These are phyloP conservation scores for Myrmaecium sp. DNA, from an alignment of 2,329 filamentous ascomycete genomes.

Conservation along the genomic window DNA sequence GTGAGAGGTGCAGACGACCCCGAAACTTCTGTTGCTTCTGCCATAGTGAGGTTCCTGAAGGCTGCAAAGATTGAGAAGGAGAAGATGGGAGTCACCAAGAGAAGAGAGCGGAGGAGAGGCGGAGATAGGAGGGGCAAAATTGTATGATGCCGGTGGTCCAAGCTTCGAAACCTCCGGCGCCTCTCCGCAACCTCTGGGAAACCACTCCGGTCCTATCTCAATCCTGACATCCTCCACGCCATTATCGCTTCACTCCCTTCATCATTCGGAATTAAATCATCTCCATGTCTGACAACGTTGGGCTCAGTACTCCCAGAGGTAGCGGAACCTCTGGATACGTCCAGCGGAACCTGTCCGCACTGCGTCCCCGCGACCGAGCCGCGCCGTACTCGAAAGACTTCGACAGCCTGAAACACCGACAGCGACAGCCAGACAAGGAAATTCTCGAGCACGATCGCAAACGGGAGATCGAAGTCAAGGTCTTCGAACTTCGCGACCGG, in stretches of 20 bases:
- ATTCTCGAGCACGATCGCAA: slow-evolving; percentile 91
- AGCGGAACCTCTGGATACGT: slow-evolving; percentile 96
- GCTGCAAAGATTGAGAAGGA: too few relatives aligned
- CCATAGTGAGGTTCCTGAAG: too few relatives aligned
- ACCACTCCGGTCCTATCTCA: neutral
- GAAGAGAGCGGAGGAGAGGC: too few relatives aligned
- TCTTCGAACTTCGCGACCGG: slow-evolving; percentile 75
- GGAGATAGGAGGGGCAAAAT: too few relatives aligned
- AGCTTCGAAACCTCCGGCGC: neutral
- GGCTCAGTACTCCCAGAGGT: slow-evolving; percentile 81
- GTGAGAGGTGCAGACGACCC: too few relatives aligned
- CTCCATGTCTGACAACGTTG: slow-evolving; percentile 89
- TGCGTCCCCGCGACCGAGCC: slow-evolving; percentile 64
- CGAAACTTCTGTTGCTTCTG: too few relatives aligned
- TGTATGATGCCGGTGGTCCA: too few relatives aligned
- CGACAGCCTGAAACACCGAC: slow-evolving; percentile 53
- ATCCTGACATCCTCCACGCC: slow-evolving; percentile 2
- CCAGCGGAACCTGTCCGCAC: slow-evolving; percentile 82
- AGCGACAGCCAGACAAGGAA: slow-evolving; percentile 73
- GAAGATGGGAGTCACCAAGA: too few relatives aligned
- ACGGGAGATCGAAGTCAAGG: slow-evolving; percentile 80
- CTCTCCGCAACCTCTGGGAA: neutral
- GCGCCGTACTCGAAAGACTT: slow-evolving; percentile 61
- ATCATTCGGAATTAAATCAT: slow-evolving; percentile 1
- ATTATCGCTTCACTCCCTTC: slow-evolving; percentile 1